A percentile compares a stretch with the other conserved stretches of the same genome.
These are phyloP conservation scores for Huntiella decipiens DNA, from an alignment of 2,329 filamentous ascomycete species.

Conservation along the genomic window DNA sequence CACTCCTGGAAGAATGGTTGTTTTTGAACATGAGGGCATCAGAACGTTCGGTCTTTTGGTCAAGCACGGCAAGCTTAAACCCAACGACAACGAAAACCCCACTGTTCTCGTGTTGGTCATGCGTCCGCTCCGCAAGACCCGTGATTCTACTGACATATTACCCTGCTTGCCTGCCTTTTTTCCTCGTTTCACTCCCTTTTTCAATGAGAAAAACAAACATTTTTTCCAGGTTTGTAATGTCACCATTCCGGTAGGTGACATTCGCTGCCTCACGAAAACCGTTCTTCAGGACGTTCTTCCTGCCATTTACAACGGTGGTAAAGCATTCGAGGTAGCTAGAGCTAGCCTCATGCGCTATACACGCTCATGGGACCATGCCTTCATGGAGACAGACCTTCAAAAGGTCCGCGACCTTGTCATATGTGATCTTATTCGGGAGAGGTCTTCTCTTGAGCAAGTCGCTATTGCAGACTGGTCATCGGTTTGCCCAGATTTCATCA, in stretches of 20 bases:
- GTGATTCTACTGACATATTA: slow-evolving; percentile 67
- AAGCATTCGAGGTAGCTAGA: slow-evolving; percentile 35
- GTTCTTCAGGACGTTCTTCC: slow-evolving; percentile 38
- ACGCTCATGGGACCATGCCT: slow-evolving; percentile 33
- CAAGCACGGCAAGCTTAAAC: slow-evolving; percentile 48
- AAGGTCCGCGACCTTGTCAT: slow-evolving; percentile 68
- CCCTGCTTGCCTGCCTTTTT: slow-evolving; percentile 62
- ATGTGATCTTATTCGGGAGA: slow-evolving; percentile 58
- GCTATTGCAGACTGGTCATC: slow-evolving; percentile 48
- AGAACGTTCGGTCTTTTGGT: slow-evolving; percentile 67
- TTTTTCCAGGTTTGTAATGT: slow-evolving; percentile 41
- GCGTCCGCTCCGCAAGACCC: slow-evolving; percentile 43
- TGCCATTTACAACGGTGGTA: slow-evolving; percentile 36
- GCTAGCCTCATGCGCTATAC: slow-evolving; percentile 54
- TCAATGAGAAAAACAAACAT: slow-evolving; percentile 42
- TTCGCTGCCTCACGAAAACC: slow-evolving; percentile 70
- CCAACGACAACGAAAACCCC: slow-evolving; percentile 36
- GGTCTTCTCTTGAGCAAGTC: slow-evolving; percentile 41
- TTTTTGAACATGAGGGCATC: slow-evolving; percentile 70
- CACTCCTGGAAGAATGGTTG: slow-evolving; percentile 52
- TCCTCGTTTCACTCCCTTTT: slow-evolving; percentile 44
- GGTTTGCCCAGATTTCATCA: slow-evolving; percentile 59
- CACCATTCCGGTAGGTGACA: slow-evolving; percentile 53
- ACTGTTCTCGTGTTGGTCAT: slow-evolving; percentile 66
- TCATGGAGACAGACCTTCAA: slow-evolving; percentile 69